Conservation (phyloP, 768 basidiomycete species). For the Holtermannia corniformis region DNA sequence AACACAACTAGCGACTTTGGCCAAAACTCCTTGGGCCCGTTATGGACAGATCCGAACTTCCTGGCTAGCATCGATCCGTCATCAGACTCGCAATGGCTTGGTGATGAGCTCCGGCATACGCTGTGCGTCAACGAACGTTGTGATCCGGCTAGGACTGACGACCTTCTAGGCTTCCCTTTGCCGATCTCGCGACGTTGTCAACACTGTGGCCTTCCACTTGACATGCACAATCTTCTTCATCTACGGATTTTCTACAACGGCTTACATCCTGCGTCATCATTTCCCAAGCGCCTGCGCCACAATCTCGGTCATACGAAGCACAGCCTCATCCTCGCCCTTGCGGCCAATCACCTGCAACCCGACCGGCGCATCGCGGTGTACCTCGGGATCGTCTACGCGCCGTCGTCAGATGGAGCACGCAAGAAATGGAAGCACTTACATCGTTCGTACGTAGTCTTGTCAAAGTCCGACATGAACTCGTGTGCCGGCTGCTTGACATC, state of each 20-base stretch:
- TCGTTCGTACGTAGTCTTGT: conserved; percentile 48
- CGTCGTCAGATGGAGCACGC: conserved; percentile 43
- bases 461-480: conserved; percentile 47
- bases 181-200: neutral
- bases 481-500: conserved; percentile 49
- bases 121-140: neutral
- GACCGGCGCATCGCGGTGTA: conserved; percentile 54
- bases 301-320: conserved; percentile 60
- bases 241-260: neutral
- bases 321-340: conserved; percentile 65
- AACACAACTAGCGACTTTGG: neutral
- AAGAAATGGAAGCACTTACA: conserved; percentile 47
- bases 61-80: neutral
- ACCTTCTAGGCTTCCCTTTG: neutral
- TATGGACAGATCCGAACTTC: neutral
- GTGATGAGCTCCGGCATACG: neutral
- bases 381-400: conserved; percentile 51
- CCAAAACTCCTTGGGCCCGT: neutral
- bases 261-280: too few species aligned
- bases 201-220: neutral
- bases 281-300: conserved; percentile 47
- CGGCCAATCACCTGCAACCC: conserved; percentile 59
- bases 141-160: too few species aligned
- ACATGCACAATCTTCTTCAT: neutral
- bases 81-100: neutral